phyloP scores from a whole-genome alignment of 306 rosid genomes.

The Lathyrus aphaca region DNA sequence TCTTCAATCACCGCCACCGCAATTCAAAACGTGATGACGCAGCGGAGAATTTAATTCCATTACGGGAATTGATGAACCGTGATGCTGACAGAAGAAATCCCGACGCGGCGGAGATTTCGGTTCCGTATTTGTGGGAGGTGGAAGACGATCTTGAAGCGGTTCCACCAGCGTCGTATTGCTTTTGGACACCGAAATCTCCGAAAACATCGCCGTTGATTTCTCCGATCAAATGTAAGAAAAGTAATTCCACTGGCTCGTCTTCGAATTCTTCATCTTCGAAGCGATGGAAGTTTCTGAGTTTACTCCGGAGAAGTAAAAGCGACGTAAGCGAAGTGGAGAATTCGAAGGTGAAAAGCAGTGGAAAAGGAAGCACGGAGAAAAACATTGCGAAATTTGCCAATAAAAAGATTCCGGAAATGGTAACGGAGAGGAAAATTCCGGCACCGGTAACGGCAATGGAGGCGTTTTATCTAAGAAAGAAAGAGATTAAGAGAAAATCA shows the following conservation, averaged over 20 bases:
- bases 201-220: too few relatives aligned
- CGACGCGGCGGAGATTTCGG: constrained; percentile 28
- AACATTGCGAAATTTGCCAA: not conserved
- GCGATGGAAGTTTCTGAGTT: constrained; percentile 71
- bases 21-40: constrained; percentile 41
- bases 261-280: constrained; percentile 44
- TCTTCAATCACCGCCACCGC: constrained; percentile 21
- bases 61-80: constrained; percentile 21
- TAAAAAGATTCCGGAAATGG: constrained; percentile 16
- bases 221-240: constrained; percentile 59
- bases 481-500: constrained; percentile 54
- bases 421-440: constrained; percentile 11
- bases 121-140: constrained; percentile 41
- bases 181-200: constrained; percentile 68
- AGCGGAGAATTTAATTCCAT: constrained; percentile 37
- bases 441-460: constrained; percentile 56
- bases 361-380: not conserved
- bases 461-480: constrained; percentile 56
- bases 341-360: constrained; percentile 13
- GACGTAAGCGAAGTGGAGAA: constrained; percentile 38
- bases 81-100: constrained; percentile 2
- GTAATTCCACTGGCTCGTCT: constrained; percentile 81
- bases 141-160: constrained; percentile 59
- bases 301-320: constrained; percentile 75
- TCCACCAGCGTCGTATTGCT: constrained; percentile 69